phyloP scores from a whole-genome alignment of 208 protist genomes.

The Leptomonas pyrrhocoris region DNA sequence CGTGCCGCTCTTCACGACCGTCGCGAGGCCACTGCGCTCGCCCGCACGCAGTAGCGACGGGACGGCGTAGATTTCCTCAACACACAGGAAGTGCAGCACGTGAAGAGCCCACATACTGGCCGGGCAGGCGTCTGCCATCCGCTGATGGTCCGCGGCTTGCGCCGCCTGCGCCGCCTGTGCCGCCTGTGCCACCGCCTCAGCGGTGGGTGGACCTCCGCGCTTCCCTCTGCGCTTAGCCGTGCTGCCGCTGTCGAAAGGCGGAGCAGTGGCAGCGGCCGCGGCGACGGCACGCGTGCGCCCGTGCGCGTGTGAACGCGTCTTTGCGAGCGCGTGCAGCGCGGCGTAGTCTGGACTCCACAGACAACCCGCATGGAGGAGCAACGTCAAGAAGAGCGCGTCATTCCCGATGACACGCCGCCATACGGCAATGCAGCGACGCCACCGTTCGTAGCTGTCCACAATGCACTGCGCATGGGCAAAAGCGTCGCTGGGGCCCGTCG shows the following conservation, averaged over 20 bases:
- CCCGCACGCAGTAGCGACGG: too few relatives aligned
- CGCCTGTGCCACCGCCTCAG: constrained; percentile 9
- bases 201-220: constrained; percentile 7
- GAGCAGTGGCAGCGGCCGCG: background rate
- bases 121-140: constrained; percentile 13
- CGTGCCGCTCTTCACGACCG: too few relatives aligned
- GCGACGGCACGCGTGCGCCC: too few relatives aligned
- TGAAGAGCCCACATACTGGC: constrained; percentile 45
- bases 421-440: constrained; percentile 59
- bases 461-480: background rate
- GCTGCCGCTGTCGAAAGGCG: background rate
- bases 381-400: constrained; percentile 64
- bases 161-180: too few relatives aligned
- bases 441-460: constrained; percentile 39
- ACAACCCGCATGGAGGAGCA: constrained; percentile 73
- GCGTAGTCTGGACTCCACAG: constrained; percentile 65
- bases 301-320: background rate
- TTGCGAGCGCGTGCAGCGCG: constrained; percentile 18
- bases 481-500: background rate
- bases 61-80: constrained; percentile 46
- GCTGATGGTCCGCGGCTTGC: constrained; percentile 4
- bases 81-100: constrained; percentile 51
- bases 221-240: constrained; percentile 1
- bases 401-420: constrained; percentile 71
- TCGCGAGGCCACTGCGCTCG: too few relatives aligned